These are phyloP conservation scores for Mycena polygramma DNA, from an alignment of 768 basidiomycete genomes.

Conservation along the genomic window DNA sequence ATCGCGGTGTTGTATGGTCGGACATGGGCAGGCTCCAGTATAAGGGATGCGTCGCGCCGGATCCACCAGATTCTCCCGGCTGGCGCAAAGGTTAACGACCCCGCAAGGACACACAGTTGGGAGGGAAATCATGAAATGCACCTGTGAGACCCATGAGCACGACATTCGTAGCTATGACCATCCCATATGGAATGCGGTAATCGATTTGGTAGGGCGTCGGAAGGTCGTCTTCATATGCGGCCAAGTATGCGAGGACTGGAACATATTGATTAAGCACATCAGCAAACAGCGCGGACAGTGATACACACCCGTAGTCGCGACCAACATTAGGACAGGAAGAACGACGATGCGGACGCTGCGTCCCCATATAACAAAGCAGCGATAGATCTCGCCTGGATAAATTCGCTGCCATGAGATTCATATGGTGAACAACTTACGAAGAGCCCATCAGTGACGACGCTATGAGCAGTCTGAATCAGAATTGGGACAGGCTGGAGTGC, in stretches of 20 bases:
- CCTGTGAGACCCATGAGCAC: conserved; percentile 20
- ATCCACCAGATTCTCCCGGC: conserved; percentile 15
- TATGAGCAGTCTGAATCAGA: neutral
- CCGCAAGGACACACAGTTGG: neutral
- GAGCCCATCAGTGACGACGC: conserved; percentile 16
- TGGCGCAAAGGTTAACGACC: neutral
- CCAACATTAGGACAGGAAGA: conserved; percentile 13
- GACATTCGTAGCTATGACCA: conserved; percentile 10
- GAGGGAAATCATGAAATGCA: neutral
- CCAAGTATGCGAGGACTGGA: neutral
- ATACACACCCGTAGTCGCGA: conserved; percentile 1
- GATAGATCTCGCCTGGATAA: neutral
- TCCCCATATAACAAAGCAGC: conserved; percentile 13
- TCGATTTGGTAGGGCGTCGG: neutral
- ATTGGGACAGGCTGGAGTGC: neutral
- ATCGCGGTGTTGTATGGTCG: neutral
- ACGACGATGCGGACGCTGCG: neutral
- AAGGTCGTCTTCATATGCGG: conserved; percentile 2
- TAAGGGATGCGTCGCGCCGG: neutral
- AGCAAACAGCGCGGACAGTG: too few relatives aligned
- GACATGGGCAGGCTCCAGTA: neutral
- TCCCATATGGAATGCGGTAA: neutral
- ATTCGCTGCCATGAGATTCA: neutral
- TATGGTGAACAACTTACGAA: neutral
- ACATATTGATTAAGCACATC: neutral